A percentile compares a stretch with the other conserved stretches of the same genome.
Evolutionary conservation across 2,329 filamentous ascomycete genomes (phyloP).

Genomic region (Colletotrichum higginsianum): DNA sequence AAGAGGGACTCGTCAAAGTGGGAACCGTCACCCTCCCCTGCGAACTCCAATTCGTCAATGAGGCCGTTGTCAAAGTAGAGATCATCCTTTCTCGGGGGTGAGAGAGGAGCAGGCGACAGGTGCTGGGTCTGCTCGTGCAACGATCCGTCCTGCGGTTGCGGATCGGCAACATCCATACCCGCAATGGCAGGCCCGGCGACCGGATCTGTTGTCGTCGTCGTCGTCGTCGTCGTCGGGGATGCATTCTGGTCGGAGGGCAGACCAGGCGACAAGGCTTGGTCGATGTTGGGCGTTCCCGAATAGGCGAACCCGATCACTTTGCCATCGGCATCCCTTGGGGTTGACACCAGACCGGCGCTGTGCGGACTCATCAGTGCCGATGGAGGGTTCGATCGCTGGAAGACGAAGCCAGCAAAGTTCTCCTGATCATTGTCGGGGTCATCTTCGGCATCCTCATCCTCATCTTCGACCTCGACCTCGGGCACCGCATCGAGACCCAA

Average conservation of each 20-base stretch:
- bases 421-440: constrained; percentile 72
- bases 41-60: constrained; percentile 60
- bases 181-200: constrained; percentile 62
- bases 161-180: constrained; percentile 48
- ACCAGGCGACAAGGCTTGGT: constrained; percentile 26
- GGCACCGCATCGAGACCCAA: constrained; percentile 28
- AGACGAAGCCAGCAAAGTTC: constrained; percentile 73
- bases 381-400: constrained; percentile 67
- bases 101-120: constrained; percentile 28
- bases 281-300: constrained; percentile 58
- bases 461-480: constrained; percentile 38
- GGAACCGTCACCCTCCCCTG: constrained; percentile 66
- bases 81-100: constrained; percentile 62
- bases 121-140: constrained; percentile 46
- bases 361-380: constrained; percentile 67
- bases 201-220: constrained; percentile 39
- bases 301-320: constrained; percentile 71
- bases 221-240: constrained; percentile 14
- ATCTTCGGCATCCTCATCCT: constrained; percentile 46
- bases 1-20: constrained; percentile 83
- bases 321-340: constrained; percentile 70
- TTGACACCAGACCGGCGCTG: constrained; percentile 62
- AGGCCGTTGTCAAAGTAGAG: constrained; percentile 79
- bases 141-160: constrained; percentile 29
- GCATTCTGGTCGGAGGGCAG: constrained; percentile 29